These are phyloP conservation scores for Lonicera japonica DNA, from an alignment of 129 eudicot species.

Conservation along the genomic window DNA sequence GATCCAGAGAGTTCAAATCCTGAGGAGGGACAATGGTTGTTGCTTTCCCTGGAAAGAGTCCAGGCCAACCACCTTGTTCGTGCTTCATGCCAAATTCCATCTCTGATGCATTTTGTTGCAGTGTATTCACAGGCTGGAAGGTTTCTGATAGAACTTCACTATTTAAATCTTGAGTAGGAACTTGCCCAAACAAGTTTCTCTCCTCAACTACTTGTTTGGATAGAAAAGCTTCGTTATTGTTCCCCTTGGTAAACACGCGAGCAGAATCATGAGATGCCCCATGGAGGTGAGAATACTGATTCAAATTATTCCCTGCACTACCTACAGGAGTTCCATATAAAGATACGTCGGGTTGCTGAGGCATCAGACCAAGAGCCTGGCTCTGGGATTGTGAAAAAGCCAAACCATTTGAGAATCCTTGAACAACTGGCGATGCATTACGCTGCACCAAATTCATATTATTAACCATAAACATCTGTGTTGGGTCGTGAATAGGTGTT, in stretches of 20 bases:
- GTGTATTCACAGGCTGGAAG: slow-evolving; percentile 22
- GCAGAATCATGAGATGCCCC: slow-evolving; percentile 37
- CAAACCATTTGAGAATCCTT: slow-evolving; percentile 46
- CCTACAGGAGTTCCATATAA: slow-evolving; percentile 33
- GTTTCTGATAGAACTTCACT: slow-evolving; percentile 14
- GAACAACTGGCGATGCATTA: slow-evolving; percentile 21
- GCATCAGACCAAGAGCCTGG: slow-evolving; percentile 28
- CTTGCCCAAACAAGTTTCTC: slow-evolving; percentile 45
- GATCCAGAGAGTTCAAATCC: slow-evolving; percentile 44
- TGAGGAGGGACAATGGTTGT: slow-evolving; percentile 25
- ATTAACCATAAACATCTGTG: slow-evolving; percentile 45
- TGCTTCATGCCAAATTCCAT: slow-evolving; percentile 26
- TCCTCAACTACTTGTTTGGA: slow-evolving; percentile 22
- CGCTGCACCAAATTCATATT: slow-evolving; percentile 24
- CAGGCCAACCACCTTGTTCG: slow-evolving; percentile 39
- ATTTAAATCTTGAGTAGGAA: slow-evolving; percentile 26
- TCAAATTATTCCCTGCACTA: slow-evolving; percentile 26
- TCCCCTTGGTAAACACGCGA: slow-evolving; percentile 24
- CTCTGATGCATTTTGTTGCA: too few relatives aligned
- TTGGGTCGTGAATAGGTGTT: slow-evolving; percentile 40
- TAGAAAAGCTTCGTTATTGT: slow-evolving; percentile 20
- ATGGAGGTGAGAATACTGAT: slow-evolving; percentile 39
- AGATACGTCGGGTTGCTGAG: slow-evolving; percentile 37
- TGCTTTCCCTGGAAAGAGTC: slow-evolving; percentile 14
- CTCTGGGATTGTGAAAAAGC: slow-evolving; percentile 45